These are phyloP conservation scores for Jacaranda copaia DNA, from an alignment of 257 asterid genomes.

Conservation along the genomic window DNA sequence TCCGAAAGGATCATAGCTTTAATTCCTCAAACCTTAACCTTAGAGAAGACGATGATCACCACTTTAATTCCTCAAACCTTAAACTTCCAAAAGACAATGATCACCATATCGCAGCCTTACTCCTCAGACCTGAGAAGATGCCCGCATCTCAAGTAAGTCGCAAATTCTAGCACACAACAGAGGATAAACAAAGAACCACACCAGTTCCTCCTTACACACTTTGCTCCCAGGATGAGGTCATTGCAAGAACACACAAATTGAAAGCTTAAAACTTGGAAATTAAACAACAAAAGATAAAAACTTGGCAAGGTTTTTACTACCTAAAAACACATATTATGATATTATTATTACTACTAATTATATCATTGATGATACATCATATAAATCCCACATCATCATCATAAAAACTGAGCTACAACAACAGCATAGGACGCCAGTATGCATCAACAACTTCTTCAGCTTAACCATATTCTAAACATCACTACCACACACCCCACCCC, in stretches of 20 bases:
- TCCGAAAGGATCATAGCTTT: no score
- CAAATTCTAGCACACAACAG: background rate
- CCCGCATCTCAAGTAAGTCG: no score
- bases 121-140: no score
- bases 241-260: background rate
- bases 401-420: constrained; percentile 25
- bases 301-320: background rate
- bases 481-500: background rate
- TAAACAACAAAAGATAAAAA: background rate
- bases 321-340: constrained; percentile 1
- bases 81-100: no score
- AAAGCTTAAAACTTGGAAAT: background rate
- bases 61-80: no score
- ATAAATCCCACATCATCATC: background rate
- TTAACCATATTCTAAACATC: constrained; percentile 7
- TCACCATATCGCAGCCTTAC: no score
- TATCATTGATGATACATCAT: background rate
- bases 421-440: background rate
- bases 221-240: background rate
- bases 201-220: background rate
- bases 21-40: no score
- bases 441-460: background rate
- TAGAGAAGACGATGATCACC: no score
- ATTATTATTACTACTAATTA: background rate
- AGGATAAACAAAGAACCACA: background rate